Evolutionary conservation across 805 yeast genomes (phyloP).

Genomic region (Aciculoconidium aculeatum): DNA sequence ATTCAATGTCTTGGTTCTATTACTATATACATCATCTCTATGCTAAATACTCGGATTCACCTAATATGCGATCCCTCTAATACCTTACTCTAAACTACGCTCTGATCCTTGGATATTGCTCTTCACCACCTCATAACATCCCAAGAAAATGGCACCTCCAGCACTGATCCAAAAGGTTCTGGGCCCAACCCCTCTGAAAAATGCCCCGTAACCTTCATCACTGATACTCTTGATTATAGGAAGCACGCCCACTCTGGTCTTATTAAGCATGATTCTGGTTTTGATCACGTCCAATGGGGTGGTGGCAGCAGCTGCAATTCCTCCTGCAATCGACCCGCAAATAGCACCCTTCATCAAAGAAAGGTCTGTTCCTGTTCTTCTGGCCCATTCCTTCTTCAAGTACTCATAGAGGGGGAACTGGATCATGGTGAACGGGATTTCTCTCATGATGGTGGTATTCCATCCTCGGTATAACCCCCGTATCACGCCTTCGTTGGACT

Average conservation of each 20-base stretch:
- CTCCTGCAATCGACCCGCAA: conserved; percentile 81
- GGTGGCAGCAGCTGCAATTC: conserved; percentile 73
- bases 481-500: conserved; percentile 71
- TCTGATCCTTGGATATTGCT: conserved; percentile 1
- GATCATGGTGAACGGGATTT: conserved; percentile 92
- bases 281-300: conserved; percentile 78
- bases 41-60: no score
- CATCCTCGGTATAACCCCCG: conserved; percentile 89
- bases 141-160: conserved; percentile 96
- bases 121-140: conserved; percentile 74
- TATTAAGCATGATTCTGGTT: conserved; percentile 78
- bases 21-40: no score
- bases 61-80: no score
- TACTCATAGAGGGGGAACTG: conserved; percentile 93
- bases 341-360: conserved; percentile 74
- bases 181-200: conserved; percentile 86
- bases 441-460: conserved; percentile 87
- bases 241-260: conserved; percentile 40
- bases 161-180: conserved; percentile 97
- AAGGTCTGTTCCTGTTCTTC: conserved; percentile 28
- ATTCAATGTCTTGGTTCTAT: no score
- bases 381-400: conserved; percentile 59
- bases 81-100: no score
- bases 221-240: conserved; percentile 45
- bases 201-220: conserved; percentile 72